Evolutionary conservation across 768 basidiomycete genomes (phyloP), one percentile per base, ranked within the genome.

Genomic region (Candolleomyces eurysporus): DNA sequence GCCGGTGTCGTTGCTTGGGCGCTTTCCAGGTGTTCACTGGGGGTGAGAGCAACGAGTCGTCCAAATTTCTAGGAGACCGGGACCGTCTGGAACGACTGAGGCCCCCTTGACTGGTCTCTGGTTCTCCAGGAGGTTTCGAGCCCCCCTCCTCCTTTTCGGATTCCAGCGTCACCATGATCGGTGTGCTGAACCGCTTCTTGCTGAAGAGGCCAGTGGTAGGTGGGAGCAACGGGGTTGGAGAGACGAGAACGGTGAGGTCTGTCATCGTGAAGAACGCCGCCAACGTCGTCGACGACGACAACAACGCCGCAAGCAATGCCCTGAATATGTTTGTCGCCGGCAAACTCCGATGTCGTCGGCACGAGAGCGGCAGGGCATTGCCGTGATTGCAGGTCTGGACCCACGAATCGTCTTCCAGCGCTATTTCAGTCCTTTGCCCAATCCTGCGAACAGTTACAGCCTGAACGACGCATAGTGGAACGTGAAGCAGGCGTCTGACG

Each of bases 221-320:
- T 39, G 79, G 77, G 63, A 78, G 75, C 51, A 82, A 69, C 36
- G 79, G 78, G 19, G 76, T 75, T 2, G 82, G 80, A n/a, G 80
- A 77, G 46, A 82, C 73, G 49, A 84, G 77, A 31, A 83, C 80
- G 1, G 82, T 83, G 19, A 83, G 75, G 69, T 83, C 83, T 4
- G 82, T 75, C 82, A 83, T 83, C 45, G 66, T 66, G 64, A 64
- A 60, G n/a, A 57, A 59, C 40, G 48, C 26, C 26, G 26, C 26
- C 26, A 26, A 26, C 26, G 26, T 26, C 26, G 26, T 2, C 26
- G 26, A 26, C 26, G 26, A 26, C 26, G 26, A 26, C 26, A 26
- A 26, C 26, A 26, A 26, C 26, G 26, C 26, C 26, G 26, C 26
- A 26, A 26, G 26, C 26, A 26, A 26, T 26, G 26, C 26, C 26